Evolutionary conservation across 495 filamentous ascomycete genomes (phyloP), one percentile per base, ranked within the genome.

Genomic region (Cercophora sp.): DNA sequence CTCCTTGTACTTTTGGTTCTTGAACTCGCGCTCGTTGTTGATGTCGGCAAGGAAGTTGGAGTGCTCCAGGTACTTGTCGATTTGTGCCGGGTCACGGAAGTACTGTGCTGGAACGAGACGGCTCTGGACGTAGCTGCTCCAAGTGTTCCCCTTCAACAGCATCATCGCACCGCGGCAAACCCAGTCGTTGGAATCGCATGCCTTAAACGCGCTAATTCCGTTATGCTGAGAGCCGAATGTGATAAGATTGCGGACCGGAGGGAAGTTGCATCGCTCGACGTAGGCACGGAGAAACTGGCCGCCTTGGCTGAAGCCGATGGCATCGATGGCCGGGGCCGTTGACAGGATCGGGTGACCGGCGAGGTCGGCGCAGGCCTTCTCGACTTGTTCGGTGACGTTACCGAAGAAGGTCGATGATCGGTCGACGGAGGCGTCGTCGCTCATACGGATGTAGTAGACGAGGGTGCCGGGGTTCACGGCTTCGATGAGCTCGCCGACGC

Each of bases 41-140:
- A 97, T 85, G 67, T 97, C 92, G n/a, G 92, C 93, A n/a, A 99
- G 75, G 67, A 92, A 96, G 62, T 91, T 94, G 64, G 88, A 93
- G 65, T 85, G 55, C 60, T 87, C 84, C 15, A 96, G 76, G 65
- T 96, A 98, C 26, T 69, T 62, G 4, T 85, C 85, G 49, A 88
- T 67, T 55, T 89, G 79, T 2, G 68, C 73, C 0, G 85, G 83
- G 59, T 93, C 81, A 20, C 92, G 84, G 74, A 85, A 97, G 68
- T 99, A 99, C 72, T 99, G 93, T 45, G 94, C 94, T 0, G 93
- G 93, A 4, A 98, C 89, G 5, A 98, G 73, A 22, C 75, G 78
- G 43, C 70, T 71, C 76, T 98, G 93, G 16, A 89, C 85, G 50
- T 83, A 84, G 13, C 72, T 65, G 19, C 74, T 79, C 91, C 91